Conservation (phyloP, 495 filamentous ascomycete genomes). For the Lindgomyces ingoldianus region DNA sequence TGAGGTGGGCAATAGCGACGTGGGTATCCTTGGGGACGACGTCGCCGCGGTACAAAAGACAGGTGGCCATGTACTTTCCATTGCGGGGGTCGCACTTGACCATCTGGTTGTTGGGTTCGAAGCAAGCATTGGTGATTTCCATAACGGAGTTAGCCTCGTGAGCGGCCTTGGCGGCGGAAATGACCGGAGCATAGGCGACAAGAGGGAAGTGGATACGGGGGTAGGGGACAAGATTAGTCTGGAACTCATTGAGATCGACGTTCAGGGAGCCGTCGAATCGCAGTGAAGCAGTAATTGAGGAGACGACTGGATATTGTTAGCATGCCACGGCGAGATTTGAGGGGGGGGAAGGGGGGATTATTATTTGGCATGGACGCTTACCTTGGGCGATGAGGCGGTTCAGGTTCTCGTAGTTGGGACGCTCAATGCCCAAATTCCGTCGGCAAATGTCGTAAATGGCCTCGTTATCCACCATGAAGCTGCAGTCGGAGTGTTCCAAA, state of each 20-base stretch:
- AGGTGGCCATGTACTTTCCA: constrained; percentile 99
- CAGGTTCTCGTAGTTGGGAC: constrained; percentile 95
- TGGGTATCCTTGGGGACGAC: constrained; percentile 96
- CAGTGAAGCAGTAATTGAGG: constrained; percentile 96
- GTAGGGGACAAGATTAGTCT: constrained; percentile 98
- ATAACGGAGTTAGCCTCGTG: constrained; percentile 72
- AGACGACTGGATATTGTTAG: constrained; percentile 66
- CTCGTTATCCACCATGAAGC: constrained; percentile 99
- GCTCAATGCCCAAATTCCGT: constrained; percentile 92
- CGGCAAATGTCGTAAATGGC: constrained; percentile 99
- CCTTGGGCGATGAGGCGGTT: constrained; percentile 97
- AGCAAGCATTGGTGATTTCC: constrained; percentile 57
- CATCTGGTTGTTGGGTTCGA: constrained; percentile 91
- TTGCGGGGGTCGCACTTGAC: constrained; percentile 98
- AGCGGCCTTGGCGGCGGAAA: constrained; percentile 88
- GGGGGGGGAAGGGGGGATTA: too few species aligned
- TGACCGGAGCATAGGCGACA: constrained; percentile 91
- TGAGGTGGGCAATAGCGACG: constrained; percentile 86
- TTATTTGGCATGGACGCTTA: too few species aligned
- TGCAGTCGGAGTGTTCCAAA: constrained; percentile 98
- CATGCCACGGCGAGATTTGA: neutral
- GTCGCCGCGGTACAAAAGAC: constrained; percentile 96
- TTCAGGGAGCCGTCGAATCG: constrained; percentile 99
- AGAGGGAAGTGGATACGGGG: constrained; percentile 99
- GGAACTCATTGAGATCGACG: constrained; percentile 99